Conservation (phyloP, 2,329 filamentous ascomycete genomes). For the Trichophyton verrucosum region DNA sequence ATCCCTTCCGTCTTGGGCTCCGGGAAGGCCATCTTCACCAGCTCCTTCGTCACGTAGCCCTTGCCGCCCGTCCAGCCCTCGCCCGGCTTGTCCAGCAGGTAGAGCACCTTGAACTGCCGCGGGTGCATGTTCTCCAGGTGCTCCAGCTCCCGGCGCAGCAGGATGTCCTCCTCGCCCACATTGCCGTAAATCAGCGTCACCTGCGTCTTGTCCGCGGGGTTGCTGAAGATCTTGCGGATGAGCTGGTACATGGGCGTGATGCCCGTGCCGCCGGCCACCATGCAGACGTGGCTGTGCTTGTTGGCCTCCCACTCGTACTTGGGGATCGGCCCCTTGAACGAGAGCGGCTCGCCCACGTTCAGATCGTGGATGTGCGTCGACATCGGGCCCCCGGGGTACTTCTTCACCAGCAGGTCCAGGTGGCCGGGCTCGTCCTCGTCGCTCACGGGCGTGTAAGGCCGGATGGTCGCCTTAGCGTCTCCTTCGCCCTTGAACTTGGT, state of each 20-base stretch:
- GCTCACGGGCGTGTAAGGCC: constrained; percentile 85
- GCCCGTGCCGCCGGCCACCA: constrained; percentile 83
- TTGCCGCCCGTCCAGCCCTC: constrained; percentile 58
- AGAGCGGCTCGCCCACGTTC: constrained; percentile 66
- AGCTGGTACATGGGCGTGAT: constrained; percentile 99
- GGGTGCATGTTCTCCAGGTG: constrained; percentile 91
- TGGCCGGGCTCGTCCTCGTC: constrained; percentile 72
- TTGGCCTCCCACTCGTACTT: constrained; percentile 86
- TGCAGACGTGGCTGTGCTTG: constrained; percentile 68
- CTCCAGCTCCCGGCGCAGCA: constrained; percentile 73
- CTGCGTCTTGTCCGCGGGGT: constrained; percentile 93
- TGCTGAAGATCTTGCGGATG: constrained; percentile 79
- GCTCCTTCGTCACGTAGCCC: constrained; percentile 77
- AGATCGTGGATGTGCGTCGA: constrained; percentile 76
- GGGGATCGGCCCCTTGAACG: constrained; percentile 88
- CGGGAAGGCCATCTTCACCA: constrained; percentile 87
- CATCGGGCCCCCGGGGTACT: constrained; percentile 85
- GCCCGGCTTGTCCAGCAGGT: constrained; percentile 76
- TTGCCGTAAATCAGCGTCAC: constrained; percentile 93
- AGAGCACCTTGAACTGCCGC: constrained; percentile 89
- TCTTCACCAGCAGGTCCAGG: constrained; percentile 83
- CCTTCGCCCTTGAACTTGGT: constrained; percentile 83
- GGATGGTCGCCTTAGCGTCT: constrained; percentile 71
- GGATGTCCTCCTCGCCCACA: constrained; percentile 75
- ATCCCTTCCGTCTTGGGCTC: constrained; percentile 85